Evolutionary conservation across 345 rosid species (phyloP).

Genomic region (Camelina neglecta): DNA sequence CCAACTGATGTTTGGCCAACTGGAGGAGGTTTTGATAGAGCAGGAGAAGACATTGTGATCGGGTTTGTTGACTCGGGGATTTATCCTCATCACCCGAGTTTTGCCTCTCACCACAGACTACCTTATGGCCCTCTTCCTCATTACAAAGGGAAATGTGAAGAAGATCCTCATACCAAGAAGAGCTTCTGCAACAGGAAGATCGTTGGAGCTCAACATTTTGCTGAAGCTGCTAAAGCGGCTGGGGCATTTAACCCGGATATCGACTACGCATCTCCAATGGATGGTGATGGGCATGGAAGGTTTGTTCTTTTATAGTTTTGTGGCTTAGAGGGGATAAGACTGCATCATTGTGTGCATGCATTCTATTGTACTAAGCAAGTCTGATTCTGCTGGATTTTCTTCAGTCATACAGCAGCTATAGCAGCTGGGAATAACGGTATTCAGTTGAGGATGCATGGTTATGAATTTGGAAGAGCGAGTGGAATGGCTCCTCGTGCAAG

Average conservation of each 20-base stretch:
- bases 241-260: slow-evolving; percentile 83
- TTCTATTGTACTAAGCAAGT: slow-evolving; percentile 22
- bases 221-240: slow-evolving; percentile 96
- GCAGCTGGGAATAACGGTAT: slow-evolving; percentile 99
- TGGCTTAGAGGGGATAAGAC: neutral
- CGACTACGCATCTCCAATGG: slow-evolving; percentile 96
- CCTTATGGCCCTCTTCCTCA: slow-evolving; percentile 87
- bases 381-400: slow-evolving; percentile 40
- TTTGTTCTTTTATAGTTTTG: slow-evolving; percentile 34
- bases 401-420: slow-evolving; percentile 96
- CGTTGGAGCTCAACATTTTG: slow-evolving; percentile 98
- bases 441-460: slow-evolving; percentile 85
- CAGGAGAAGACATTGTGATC: slow-evolving; percentile 95
- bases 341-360: neutral
- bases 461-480: slow-evolving; percentile 99
- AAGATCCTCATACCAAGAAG: slow-evolving; percentile 76
- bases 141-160: slow-evolving; percentile 94
- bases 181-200: slow-evolving; percentile 93
- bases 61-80: slow-evolving; percentile 99
- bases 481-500: slow-evolving; percentile 99
- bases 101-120: slow-evolving; percentile 62
- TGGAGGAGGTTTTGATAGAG: slow-evolving; percentile 95
- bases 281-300: slow-evolving; percentile 99
- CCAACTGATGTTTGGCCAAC: slow-evolving; percentile 99
- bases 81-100: slow-evolving; percentile 93